Base-by-base conservation (phyloP, 257 asterid genomes). In the Salvia miltiorrhiza region DNA sequence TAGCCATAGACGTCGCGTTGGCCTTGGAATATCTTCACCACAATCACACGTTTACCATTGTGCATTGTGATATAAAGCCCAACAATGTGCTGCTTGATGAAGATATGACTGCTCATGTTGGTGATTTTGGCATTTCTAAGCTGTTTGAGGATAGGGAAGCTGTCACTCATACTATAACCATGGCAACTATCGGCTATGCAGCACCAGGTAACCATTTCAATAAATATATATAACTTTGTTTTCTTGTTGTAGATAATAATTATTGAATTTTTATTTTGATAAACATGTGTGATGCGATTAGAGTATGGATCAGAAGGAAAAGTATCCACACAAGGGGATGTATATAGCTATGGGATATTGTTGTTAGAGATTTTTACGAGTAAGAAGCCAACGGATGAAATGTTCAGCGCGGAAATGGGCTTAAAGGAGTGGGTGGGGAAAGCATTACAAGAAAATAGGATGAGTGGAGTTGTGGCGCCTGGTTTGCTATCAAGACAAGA, bases 1-100 rank as follows among this genome's bases (percentile, higher is more conserved):
- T 69, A 9, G 59, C 67, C n/a, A 9, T 59, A 13, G 75, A 70
- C 5, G 59, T 58, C 2, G 75, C 75, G 12, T 14, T 20, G 24
- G 75, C 75, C 16, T 47, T 70, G 62, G 68, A 70, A 10, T 59
- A 70, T 70, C 75, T 70, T 59, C 75, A 71, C 35, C 75, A 71
- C 43, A 2, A 28, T 10, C 33, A 30, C 33, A 30, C 33, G 0
- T 30, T 30, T 30, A 30, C 33, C 0, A 6, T 30, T 30, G 33
- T 30, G 1, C 33, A 30, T 30, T 30, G 33, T 30, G 33, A 30
- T 30, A 30, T 30, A 30, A 30, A 30, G 33, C 33, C 33, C 5
- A 30, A 30, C 33, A 30, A 30, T 30, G 33, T 30, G 33, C 5
- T 30, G 33, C 33, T 30, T 30, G 33, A 30, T 30, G 33, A 30